Evolutionary conservation across 345 rosid genomes (phyloP), one percentile per base, ranked within the genome.

Genomic region (Cardiospermum halicacabum): DNA sequence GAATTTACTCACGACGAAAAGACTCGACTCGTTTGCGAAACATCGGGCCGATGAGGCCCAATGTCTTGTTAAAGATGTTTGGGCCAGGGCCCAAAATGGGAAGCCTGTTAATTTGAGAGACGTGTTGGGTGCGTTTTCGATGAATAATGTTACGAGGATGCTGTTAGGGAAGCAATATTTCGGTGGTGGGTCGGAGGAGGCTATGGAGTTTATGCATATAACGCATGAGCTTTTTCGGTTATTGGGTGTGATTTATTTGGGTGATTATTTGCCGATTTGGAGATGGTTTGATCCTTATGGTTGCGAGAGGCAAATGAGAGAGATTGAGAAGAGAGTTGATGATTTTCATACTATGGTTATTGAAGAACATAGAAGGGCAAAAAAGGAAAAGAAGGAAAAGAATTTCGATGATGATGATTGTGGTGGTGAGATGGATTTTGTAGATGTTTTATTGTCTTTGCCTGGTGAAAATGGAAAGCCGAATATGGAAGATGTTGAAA

Each of bases 91-190:
- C 27, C 26, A 68, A 53, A 55, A 24, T 0, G 80, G 63, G n/a
- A 79, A 74, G 67, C 72, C 82, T 0, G 82, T 88, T 26, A 85
- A 85, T 65, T 72, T 93, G 69, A 84, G 89, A 63, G 89, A 88
- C 55, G 89, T 86, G 10, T 68, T 90, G 76, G 94, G 94, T 32
- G 96, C 80, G 5, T 88, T 90, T 69, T 90, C 97, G 0, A 90
- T 90, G 97, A 93, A 90, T 79, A 88, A 93, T 22, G 97, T 90
- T 76, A 88, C 98, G 0, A 67, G 96, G 40, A 90, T 93, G 98
- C 72, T 93, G 72, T 42, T 85, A 2, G 96, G 97, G 11, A 88
- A 82, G 72, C 98, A 88, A 22, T 93, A 81, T 16, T 88, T 90
- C 40, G 96, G 98, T 11, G 81, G 78, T 3, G 83, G 79, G 22